phyloP scores from a whole-genome alignment of 2,329 filamentous ascomycete species.

The Apiospora aurea region DNA sequence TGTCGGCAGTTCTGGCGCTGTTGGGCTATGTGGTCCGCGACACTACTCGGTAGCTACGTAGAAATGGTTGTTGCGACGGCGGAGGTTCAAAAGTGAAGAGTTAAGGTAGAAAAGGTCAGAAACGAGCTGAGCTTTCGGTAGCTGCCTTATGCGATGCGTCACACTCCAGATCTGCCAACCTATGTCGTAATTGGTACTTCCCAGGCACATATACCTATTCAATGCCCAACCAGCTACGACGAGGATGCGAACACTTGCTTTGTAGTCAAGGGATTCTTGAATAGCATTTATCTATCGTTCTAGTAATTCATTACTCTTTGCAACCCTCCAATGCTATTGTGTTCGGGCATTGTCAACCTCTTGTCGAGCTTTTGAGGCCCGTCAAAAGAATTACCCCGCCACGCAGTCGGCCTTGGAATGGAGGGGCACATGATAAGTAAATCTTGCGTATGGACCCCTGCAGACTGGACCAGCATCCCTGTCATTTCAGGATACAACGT shows the following conservation, averaged over 20 bases:
- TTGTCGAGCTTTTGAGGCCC: constrained; percentile 5
- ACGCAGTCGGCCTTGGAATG: constrained; percentile 8
- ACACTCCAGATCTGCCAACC: neutral
- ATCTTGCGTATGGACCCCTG: neutral
- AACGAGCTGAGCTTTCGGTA: neutral
- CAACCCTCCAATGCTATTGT: neutral
- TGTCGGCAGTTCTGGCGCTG: neutral
- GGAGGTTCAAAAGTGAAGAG: neutral
- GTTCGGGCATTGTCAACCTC: neutral
- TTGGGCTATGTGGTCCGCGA: neutral
- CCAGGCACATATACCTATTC: neutral
- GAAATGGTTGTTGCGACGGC: neutral
- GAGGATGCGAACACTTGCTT: neutral
- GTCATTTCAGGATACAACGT: neutral
- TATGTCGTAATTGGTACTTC: constrained; percentile 1
- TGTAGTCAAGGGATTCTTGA: neutral
- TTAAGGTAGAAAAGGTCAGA: constrained; percentile 6
- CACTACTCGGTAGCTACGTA: neutral
- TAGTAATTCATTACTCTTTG: neutral
- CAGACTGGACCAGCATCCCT: neutral
- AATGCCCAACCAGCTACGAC: neutral
- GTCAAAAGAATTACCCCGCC: constrained; percentile 17
- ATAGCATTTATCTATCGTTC: neutral
- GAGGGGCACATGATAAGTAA: constrained; percentile 6
- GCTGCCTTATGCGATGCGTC: constrained; percentile 15